These are phyloP conservation scores for Tetrahymena malaccensis DNA, from an alignment of 73 alveolate species.

Conservation along the genomic window DNA sequence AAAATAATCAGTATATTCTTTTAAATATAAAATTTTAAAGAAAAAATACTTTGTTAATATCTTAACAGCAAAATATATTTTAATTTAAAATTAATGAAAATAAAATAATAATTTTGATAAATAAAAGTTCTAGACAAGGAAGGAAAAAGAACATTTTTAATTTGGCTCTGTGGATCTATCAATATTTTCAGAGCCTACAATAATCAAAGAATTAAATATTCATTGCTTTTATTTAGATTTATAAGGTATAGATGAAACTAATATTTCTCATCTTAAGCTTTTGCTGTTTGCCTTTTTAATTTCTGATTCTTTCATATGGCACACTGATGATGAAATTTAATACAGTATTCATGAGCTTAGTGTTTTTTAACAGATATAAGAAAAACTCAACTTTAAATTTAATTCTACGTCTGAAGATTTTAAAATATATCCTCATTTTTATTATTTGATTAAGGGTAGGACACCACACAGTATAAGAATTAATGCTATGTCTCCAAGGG, in stretches of 20 bases:
- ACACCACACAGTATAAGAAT: neutral
- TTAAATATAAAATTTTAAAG: no score
- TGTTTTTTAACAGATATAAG: neutral
- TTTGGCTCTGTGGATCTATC: neutral
- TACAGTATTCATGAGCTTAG: neutral
- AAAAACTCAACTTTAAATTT: neutral
- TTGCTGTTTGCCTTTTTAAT: neutral
- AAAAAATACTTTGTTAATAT: neutral
- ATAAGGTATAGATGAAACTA: neutral
- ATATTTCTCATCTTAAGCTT: neutral
- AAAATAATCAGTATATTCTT: neutral
- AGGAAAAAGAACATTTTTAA: neutral
- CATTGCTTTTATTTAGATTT: neutral
- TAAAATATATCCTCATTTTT: neutral
- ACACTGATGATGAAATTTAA: neutral
- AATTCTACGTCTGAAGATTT: neutral
- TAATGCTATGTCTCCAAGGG: neutral
- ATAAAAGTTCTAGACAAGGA: neutral
- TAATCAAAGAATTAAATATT: neutral
- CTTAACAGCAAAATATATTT: neutral
- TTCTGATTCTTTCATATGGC: neutral
- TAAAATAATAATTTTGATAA: neutral
- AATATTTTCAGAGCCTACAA: neutral
- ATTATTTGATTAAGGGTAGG: neutral
- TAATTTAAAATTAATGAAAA: neutral